Percentiles rank a stretch among this genome's conserved stretches.
Evolutionary conservation across 2,329 filamentous ascomycete genomes (phyloP).

Genomic region (Xylariaceae sp.): DNA sequence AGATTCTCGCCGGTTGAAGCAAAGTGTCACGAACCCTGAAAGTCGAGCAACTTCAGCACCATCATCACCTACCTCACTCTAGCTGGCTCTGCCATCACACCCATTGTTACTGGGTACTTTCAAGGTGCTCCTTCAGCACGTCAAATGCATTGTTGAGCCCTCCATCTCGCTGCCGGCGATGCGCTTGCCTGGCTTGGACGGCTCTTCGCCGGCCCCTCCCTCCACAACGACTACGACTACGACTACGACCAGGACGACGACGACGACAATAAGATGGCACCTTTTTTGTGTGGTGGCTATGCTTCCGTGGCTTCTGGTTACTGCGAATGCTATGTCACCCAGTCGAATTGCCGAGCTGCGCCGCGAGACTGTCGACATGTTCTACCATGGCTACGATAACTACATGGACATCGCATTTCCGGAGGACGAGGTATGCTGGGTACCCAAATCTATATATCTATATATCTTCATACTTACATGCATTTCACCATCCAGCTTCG

Average conservation of each 20-base stretch:
- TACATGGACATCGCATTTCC: constrained; percentile 94
- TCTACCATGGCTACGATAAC: constrained; percentile 94
- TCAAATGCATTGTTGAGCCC: constrained; percentile 33
- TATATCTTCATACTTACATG: constrained; percentile 15
- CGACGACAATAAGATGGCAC: too few species aligned
- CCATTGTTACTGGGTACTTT: too few species aligned
- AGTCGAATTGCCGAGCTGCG: constrained; percentile 53
- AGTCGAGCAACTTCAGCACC: constrained; percentile 2
- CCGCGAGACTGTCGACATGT: constrained; percentile 68
- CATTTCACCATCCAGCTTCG: constrained; percentile 55
- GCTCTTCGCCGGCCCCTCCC: constrained; percentile 27
- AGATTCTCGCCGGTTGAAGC: too few species aligned
- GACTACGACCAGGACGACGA: too few species aligned
- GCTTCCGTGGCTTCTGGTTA: constrained; percentile 39
- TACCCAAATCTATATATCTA: too few species aligned
- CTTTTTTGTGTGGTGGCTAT: constrained; percentile 27
- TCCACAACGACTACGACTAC: constrained; percentile 15
- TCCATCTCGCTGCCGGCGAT: constrained; percentile 34
- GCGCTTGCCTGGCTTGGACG: constrained; percentile 37
- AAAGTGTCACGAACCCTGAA: too few species aligned
- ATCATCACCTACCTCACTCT: too few species aligned
- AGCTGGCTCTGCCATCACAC: too few species aligned
- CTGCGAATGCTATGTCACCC: constrained; percentile 49
- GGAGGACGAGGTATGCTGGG: constrained; percentile 69
- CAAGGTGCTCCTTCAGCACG: too few species aligned